A percentile compares a stretch with the other conserved stretches of the same genome.
These are phyloP conservation scores for Sporobolomyces roseus DNA, from an alignment of 768 basidiomycete species.

Conservation along the genomic window DNA sequence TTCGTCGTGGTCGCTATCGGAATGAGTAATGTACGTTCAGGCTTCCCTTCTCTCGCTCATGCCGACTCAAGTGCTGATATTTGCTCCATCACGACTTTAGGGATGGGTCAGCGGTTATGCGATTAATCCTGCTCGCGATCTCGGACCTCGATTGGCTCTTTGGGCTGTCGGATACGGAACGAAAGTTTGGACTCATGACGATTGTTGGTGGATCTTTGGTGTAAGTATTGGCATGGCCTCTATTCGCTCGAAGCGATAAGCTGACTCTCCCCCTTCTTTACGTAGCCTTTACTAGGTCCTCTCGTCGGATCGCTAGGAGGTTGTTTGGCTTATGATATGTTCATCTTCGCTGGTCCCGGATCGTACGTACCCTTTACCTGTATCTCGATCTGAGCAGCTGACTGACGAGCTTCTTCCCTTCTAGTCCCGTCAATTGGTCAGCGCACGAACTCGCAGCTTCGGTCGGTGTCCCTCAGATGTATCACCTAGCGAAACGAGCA, in stretches of 20 bases:
- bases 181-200: constrained; percentile 28
- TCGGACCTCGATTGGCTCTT: constrained; percentile 33
- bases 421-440: constrained; percentile 32
- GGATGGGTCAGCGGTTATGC: constrained; percentile 27
- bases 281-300: constrained; percentile 20
- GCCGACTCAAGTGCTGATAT: too few relatives aligned
- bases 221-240: constrained; percentile 10
- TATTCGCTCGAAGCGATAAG: not conserved
- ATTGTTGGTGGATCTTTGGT: constrained; percentile 35
- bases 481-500: constrained; percentile 19
- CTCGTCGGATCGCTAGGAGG: constrained; percentile 20
- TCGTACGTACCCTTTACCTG: constrained; percentile 4
- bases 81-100: not conserved
- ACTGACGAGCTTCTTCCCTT: not conserved
- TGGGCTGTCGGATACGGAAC: constrained; percentile 33
- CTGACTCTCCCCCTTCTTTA: not conserved
- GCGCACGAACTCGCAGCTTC: constrained; percentile 12
- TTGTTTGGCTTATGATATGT: constrained; percentile 24
- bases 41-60: not conserved
- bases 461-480: constrained; percentile 6
- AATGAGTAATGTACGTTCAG: constrained; percentile 32
- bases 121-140: constrained; percentile 31
- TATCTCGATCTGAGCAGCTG: not conserved
- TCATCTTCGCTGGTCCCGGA: constrained; percentile 30
- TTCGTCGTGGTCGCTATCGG: constrained; percentile 38